Evolutionary conservation across 2,329 filamentous ascomycete species (phyloP).

Genomic region (Aureobasidium sp.): DNA sequence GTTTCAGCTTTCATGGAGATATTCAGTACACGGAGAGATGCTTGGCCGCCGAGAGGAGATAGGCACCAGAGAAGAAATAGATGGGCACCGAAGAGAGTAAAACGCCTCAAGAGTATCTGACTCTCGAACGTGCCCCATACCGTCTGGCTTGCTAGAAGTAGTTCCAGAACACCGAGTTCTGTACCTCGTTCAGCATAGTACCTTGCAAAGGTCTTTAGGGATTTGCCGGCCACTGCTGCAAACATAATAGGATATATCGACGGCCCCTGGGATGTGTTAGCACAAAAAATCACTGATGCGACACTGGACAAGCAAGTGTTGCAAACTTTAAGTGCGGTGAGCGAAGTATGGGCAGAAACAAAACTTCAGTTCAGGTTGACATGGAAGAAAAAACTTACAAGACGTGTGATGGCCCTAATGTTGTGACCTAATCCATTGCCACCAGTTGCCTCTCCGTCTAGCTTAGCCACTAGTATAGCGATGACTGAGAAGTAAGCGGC

Average conservation of each 20-base stretch:
- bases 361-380: neutral
- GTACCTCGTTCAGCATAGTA: conserved; percentile 29
- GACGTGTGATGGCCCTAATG: conserved; percentile 24
- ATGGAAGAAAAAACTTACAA: conserved; percentile 19
- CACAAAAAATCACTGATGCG: neutral
- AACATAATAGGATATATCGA: conserved; percentile 33
- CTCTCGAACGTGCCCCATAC: conserved; percentile 33
- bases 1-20: conserved; percentile 8
- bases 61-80: conserved; percentile 31
- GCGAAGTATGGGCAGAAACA: neutral
- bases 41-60: conserved; percentile 33
- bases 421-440: conserved; percentile 25
- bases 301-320: no score
- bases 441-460: conserved; percentile 26
- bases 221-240: conserved; percentile 29
- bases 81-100: conserved; percentile 28
- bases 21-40: conserved; percentile 28
- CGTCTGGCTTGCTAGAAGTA: conserved; percentile 32
- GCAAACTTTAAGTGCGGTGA: no score
- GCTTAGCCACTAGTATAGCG: conserved; percentile 21
- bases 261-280: conserved; percentile 21
- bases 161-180: conserved; percentile 28
- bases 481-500: conserved; percentile 22
- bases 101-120: conserved; percentile 26
- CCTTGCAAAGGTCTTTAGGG: conserved; percentile 32